phyloP scores from a whole-genome alignment of 208 protist genomes.

The Trypanosoma mega region DNA sequence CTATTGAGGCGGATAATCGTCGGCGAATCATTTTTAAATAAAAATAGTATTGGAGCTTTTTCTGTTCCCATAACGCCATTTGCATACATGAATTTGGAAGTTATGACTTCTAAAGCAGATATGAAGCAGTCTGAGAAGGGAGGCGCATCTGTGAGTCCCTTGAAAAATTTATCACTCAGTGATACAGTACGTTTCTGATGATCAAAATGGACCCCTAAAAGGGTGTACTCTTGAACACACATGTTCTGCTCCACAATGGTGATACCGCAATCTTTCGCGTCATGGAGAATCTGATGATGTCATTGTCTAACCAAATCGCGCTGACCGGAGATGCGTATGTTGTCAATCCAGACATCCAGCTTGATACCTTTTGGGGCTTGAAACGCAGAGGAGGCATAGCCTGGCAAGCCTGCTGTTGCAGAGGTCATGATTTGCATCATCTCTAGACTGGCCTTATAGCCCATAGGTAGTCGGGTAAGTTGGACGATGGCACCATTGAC shows the following conservation, averaged over 20 bases:
- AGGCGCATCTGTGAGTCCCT: not conserved
- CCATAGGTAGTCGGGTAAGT: slow-evolving; percentile 24
- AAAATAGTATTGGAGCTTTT: not conserved
- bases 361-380: not conserved
- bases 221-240: not conserved
- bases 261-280: not conserved
- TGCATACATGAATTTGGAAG: not conserved
- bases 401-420: slow-evolving; percentile 15
- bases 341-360: slow-evolving; percentile 29
- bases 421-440: slow-evolving; percentile 26
- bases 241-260: not conserved
- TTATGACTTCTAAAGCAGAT: not conserved
- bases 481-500: not conserved
- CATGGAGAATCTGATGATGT: not conserved
- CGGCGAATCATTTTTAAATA: not conserved
- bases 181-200: not conserved
- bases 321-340: slow-evolving; percentile 27
- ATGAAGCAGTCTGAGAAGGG: not conserved
- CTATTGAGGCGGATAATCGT: not conserved
- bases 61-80: not conserved
- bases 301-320: slow-evolving; percentile 4
- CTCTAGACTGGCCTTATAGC: slow-evolving; percentile 24
- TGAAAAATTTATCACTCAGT: not conserved
- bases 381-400: not conserved
- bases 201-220: not conserved